Base-by-base conservation (phyloP, 2,329 filamentous ascomycete species). In the Neonectria neomacrospora region DNA sequence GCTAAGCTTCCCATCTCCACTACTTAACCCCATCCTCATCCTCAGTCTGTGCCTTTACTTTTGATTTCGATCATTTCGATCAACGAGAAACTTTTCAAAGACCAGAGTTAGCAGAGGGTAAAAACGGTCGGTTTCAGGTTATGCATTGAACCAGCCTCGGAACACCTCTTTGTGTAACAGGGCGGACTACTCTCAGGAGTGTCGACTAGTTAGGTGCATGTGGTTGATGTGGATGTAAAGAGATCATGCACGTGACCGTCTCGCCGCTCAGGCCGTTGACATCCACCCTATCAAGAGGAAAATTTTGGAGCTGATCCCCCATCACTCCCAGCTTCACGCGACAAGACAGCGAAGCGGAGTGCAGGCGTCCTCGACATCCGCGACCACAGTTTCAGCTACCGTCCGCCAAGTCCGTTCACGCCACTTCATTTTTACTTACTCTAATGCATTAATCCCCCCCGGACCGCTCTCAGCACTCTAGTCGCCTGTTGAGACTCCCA, bases 271-370 rank as follows among this genome's bases (percentile, higher is more conserved):
- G 34, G 51, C 56, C 20, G 48, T 47, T 39, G 51, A 26, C 48
- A 23, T 58, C 64, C 60, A 54, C 61, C 60, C 59, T 63, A 50
- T 45, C n/a, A 51, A 45, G 63, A 42, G 63, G 69, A 75, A 76
- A 76, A 73, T 68, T 76, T 75, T 71, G 63, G 71, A 65, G 66
- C 64, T 62, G 54, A 34, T 66, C 59, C 67, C 62, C 58, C 57
- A 53, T 60, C 56, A 45, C 18, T 34, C 39, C 41, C 55, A 64
- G 59, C 63, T 70, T 71, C 71, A 72, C 63, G 69, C 69, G 69
- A 71, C 67, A 71, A 60, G 63, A 63, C 52, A 71, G 57, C 44
- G 62, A 37, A 65, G 42, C 61, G 62, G 63, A 58, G 58, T 60
- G 51, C 52, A 63, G 41, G 59, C 55, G 67, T 71, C 67, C 64